Base-by-base conservation (phyloP, 2,329 filamentous ascomycete species). In the Aspergillus carbonarius region DNA sequence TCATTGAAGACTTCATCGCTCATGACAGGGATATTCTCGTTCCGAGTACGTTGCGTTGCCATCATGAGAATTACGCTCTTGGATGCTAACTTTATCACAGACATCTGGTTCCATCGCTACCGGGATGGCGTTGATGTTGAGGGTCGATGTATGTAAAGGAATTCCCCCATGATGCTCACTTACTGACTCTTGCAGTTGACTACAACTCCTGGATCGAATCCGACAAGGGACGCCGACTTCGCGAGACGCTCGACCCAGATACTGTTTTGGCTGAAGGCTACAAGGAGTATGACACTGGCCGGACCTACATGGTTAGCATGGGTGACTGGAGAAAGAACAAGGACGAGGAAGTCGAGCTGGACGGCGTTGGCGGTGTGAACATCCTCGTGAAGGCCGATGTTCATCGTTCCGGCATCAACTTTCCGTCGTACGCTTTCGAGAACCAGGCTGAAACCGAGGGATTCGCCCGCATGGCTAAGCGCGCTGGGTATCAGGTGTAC, bases 201-300 rank as follows among this genome's bases (percentile, higher is more conserved):
- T 99, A 99, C 81, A 99, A 99, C 78, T 98, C 95, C 1, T 99
- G 95, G 95, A 85, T 96, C 68, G 95, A 99, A 79, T 93, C 93
- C 9, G 88, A 93, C 53, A 90, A 93, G 76, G 92, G 85, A 49
- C 85, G 89, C 59, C 89, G 88, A 70, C 83, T 98, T 55, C 82
- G 88, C n/a, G 79, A 83, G 5, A 85, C 80, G 54, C 82, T 98
- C 18, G 84, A 89, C 65, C 93, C 92, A 72, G 87, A 97, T 68
- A 82, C 90, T 20, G 83, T 99, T 59, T 82, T 99, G 30, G 95
- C 91, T 23, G 95, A 99, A 83, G 95, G 93, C 48, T 99, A 99
- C 80, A 92, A 92, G 74, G 87, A 99, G 74, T 97, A 90, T 73
- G 86, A 93, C 63, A 99, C 95, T 3, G 91, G 92, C 23, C 90